Conservation (phyloP, 345 rosid species). For the Linum trigynum region DNA sequence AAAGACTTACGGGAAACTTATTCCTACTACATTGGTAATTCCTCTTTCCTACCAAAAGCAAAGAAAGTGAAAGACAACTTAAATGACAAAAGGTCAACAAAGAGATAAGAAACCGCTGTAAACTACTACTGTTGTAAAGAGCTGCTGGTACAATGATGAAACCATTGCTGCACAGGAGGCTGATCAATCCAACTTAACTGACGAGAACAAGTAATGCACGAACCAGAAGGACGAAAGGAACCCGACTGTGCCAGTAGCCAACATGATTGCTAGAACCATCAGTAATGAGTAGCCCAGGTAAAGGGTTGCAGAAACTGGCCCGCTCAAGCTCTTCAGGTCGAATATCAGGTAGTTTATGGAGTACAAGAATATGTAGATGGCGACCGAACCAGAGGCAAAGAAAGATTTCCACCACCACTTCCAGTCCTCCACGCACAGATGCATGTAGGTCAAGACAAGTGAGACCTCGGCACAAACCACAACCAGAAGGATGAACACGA, state of each 20-base stretch:
- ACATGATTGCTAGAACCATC: constrained; percentile 66
- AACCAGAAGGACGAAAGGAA: constrained; percentile 72
- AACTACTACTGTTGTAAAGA: constrained; percentile 6
- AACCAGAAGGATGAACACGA: constrained; percentile 53
- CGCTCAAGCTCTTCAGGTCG: constrained; percentile 56
- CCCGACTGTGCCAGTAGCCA: constrained; percentile 60
- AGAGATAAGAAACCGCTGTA: not conserved
- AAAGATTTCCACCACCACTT: constrained; percentile 81
- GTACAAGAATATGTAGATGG: constrained; percentile 57
- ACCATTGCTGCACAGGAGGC: constrained; percentile 3
- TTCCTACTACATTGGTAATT: constrained; percentile 22
- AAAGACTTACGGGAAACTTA: constrained; percentile 27
- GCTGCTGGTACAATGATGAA: not conserved
- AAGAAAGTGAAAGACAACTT: constrained; percentile 1
- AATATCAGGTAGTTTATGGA: constrained; percentile 57
- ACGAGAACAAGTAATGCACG: constrained; percentile 65
- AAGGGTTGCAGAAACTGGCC: constrained; percentile 58
- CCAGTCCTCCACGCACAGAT: constrained; percentile 59
- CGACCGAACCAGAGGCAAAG: constrained; percentile 70
- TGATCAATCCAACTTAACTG: constrained; percentile 59
- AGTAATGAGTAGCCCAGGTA: constrained; percentile 62
- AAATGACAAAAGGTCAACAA: not conserved
- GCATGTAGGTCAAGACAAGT: constrained; percentile 64
- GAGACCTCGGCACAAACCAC: constrained; percentile 72
- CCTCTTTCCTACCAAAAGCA: constrained; percentile 19